A percentile compares a stretch with the other conserved stretches of the same genome.
phyloP scores from a whole-genome alignment of 768 basidiomycete genomes.

The Russula olivacea region DNA sequence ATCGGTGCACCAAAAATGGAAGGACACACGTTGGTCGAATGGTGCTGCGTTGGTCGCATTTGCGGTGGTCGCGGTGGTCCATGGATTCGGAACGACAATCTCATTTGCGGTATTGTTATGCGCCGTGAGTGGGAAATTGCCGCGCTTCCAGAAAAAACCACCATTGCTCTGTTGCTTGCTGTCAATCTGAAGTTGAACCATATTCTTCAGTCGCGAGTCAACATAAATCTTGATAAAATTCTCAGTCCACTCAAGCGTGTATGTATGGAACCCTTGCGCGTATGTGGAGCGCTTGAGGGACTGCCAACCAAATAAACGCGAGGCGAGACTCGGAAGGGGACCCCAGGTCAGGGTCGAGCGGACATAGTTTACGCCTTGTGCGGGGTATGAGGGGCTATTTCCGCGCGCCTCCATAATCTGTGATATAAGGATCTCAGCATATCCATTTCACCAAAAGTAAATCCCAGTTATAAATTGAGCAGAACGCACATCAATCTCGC shows the following conservation, averaged over 20 bases:
- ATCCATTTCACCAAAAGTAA: background rate
- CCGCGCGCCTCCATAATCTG: slow-evolving; percentile 53
- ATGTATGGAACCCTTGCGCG: slow-evolving; percentile 47
- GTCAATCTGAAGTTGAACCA: slow-evolving; percentile 46
- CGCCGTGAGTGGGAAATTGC: slow-evolving; percentile 46
- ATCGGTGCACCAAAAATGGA: background rate
- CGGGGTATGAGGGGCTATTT: slow-evolving; percentile 39
- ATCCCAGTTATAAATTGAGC: background rate
- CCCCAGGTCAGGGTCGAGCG: slow-evolving; percentile 68
- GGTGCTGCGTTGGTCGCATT: slow-evolving; percentile 46
- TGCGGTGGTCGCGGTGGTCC: slow-evolving; percentile 35
- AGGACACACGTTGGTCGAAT: slow-evolving; percentile 44
- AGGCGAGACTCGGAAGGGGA: slow-evolving; percentile 39
- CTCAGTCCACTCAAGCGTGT: slow-evolving; percentile 55
- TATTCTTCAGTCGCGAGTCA: slow-evolving; percentile 46
- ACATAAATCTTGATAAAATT: slow-evolving; percentile 50
- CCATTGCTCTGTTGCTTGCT: slow-evolving; percentile 31
- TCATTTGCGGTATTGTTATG: slow-evolving; percentile 39
- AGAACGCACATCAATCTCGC: slow-evolving; percentile 53
- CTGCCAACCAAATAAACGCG: slow-evolving; percentile 41
- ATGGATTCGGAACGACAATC: slow-evolving; percentile 43
- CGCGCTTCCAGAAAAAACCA: slow-evolving; percentile 48
- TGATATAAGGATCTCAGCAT: background rate
- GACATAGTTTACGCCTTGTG: slow-evolving; percentile 43
- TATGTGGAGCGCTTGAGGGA: slow-evolving; percentile 42